Conservation (phyloP, 306 rosid genomes). For the Citrullus amarus region DNA sequence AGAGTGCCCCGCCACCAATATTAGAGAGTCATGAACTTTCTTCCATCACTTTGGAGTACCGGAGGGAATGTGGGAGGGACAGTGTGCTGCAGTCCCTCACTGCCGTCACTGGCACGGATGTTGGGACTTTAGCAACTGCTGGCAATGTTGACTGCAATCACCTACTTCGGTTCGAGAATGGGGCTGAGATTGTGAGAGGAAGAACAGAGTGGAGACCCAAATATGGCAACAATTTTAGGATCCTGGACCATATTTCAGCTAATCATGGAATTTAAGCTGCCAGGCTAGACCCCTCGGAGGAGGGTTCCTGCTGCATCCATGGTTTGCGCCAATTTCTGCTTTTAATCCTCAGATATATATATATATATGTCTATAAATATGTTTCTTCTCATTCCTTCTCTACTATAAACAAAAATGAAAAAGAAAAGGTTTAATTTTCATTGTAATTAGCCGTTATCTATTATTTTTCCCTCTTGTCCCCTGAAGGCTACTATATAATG, state of each 20-base stretch:
- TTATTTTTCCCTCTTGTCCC: background rate
- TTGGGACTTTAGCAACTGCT: conserved; percentile 32
- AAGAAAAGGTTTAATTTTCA: background rate
- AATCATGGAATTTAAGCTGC: background rate
- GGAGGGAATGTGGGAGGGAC: conserved; percentile 96
- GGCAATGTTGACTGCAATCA: conserved; percentile 71
- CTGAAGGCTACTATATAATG: background rate
- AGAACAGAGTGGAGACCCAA: conserved; percentile 94
- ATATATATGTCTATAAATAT: background rate
- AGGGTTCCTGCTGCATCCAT: background rate
- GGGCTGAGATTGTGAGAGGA: conserved; percentile 78
- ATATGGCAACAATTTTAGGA: conserved; percentile 28
- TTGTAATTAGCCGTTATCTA: background rate
- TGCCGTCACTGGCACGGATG: conserved; percentile 35
- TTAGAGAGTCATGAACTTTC: conserved; percentile 86
- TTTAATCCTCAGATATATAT: background rate
- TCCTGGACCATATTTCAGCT: conserved; percentile 34
- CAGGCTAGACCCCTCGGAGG: background rate
- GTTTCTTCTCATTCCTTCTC: background rate
- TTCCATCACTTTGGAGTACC: conserved; percentile 67
- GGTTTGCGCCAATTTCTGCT: background rate
- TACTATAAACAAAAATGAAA: background rate
- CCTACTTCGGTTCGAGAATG: conserved; percentile 77
- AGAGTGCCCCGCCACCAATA: conserved; percentile 88
- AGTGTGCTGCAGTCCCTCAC: conserved; percentile 79